phyloP scores from a whole-genome alignment of 192 early-diverging fungal genomes.

The Funneliformis mosseae region DNA sequence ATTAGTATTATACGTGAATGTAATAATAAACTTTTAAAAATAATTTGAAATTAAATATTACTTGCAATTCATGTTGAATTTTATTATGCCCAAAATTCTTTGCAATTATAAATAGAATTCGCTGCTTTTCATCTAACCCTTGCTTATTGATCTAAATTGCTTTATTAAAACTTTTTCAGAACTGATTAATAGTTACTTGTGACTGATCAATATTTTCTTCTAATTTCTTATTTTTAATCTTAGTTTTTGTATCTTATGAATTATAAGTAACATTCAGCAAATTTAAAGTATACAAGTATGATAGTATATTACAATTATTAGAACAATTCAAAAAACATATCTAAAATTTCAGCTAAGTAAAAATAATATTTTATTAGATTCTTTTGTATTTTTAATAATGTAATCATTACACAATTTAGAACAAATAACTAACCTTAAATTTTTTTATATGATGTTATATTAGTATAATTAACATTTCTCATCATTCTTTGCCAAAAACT shows the following conservation, averaged over 20 bases:
- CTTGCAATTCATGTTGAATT: background rate
- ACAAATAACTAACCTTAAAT: background rate
- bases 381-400: background rate
- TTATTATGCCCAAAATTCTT: background rate
- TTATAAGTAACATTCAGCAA: too few relatives aligned
- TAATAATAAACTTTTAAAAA: background rate
- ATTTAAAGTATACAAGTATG: too few relatives aligned
- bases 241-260: too few relatives aligned
- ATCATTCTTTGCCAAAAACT: background rate
- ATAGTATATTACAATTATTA: too few relatives aligned
- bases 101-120: background rate
- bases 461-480: background rate
- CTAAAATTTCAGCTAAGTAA: background rate
- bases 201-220: background rate
- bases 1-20: background rate
- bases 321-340: too few relatives aligned
- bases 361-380: too few relatives aligned
- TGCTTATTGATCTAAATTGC: background rate
- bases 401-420: too few relatives aligned
- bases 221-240: too few relatives aligned
- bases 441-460: conserved; percentile 3
- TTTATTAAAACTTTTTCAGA: background rate
- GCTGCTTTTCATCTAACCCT: background rate
- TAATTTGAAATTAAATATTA: background rate
- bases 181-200: background rate